Percentiles rank a stretch among this genome's conserved stretches.
Evolutionary conservation across 1,284 basidiomycete genomes (phyloP).

Genomic region (Boletus hoseneyae): DNA sequence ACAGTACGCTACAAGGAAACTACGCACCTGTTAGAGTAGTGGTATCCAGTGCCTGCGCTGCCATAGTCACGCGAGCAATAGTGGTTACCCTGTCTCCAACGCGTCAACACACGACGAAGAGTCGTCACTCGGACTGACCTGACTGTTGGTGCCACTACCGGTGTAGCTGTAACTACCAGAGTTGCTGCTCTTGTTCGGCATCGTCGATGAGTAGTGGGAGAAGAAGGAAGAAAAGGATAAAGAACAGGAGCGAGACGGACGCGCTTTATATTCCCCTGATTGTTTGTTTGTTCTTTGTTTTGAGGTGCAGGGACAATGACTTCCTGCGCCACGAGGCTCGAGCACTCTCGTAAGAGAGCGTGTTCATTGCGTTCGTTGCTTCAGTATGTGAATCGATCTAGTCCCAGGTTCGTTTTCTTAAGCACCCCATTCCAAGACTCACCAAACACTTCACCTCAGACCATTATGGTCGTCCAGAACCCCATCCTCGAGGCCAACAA

Average conservation of each 20-base stretch:
- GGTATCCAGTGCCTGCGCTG: conserved; percentile 43
- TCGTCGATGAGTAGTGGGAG: conserved; percentile 1
- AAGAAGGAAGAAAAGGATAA: not conserved
- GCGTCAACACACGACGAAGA: not conserved
- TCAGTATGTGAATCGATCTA: too few relatives aligned
- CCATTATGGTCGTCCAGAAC: not conserved
- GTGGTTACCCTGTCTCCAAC: conserved; percentile 46
- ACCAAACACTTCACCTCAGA: not conserved
- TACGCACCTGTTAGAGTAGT: conserved; percentile 56
- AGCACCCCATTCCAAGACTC: not conserved
- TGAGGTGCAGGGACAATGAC: too few relatives aligned
- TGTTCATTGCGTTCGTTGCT: too few relatives aligned
- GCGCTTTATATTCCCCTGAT: conserved; percentile 12
- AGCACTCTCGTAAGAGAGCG: too few relatives aligned
- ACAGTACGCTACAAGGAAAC: not conserved
- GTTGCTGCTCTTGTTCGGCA: conserved; percentile 19
- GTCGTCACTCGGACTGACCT: conserved; percentile 32
- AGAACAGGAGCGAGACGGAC: not conserved
- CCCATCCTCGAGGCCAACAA: conserved; percentile 23
- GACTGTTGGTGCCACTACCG: conserved; percentile 47
- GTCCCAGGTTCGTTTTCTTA: not conserved
- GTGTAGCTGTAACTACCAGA: conserved; percentile 40
- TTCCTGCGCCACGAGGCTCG: too few relatives aligned
- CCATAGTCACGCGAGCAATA: conserved; percentile 50
- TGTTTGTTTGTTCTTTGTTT: conserved; percentile 10